Conservation (phyloP, 441 rosid species). For the Erysimum cheiri region DNA sequence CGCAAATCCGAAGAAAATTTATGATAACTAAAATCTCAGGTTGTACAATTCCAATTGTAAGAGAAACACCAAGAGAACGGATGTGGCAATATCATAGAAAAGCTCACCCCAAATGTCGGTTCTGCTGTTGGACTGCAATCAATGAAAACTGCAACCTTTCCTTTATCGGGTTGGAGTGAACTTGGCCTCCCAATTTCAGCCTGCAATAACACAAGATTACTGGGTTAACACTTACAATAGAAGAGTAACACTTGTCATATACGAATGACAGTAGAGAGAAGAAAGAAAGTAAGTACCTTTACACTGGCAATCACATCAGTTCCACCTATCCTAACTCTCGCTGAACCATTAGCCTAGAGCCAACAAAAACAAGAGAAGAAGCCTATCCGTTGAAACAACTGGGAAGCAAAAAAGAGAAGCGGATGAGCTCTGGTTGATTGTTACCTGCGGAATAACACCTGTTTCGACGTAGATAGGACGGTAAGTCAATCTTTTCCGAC, state of each 20-base stretch:
- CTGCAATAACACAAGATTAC: slow-evolving; percentile 46
- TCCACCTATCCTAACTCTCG: slow-evolving; percentile 73
- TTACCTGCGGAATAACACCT: slow-evolving; percentile 85
- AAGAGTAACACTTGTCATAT: not conserved
- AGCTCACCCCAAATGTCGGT: slow-evolving; percentile 77
- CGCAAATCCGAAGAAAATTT: slow-evolving; percentile 14
- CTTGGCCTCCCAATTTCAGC: slow-evolving; percentile 92
- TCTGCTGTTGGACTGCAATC: slow-evolving; percentile 91
- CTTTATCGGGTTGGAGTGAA: slow-evolving; percentile 70
- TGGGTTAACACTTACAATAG: not conserved
- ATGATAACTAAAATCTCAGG: slow-evolving; percentile 8
- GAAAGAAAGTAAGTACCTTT: slow-evolving; percentile 65
- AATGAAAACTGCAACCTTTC: slow-evolving; percentile 72
- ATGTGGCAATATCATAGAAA: no score
- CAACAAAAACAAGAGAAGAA: slow-evolving; percentile 16
- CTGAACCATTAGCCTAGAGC: slow-evolving; percentile 86
- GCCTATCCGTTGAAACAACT: slow-evolving; percentile 4
- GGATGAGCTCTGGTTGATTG: slow-evolving; percentile 14
- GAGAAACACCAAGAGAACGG: slow-evolving; percentile 13
- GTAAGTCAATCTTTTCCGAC: slow-evolving; percentile 67
- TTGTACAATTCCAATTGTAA: slow-evolving; percentile 1
- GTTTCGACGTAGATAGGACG: slow-evolving; percentile 73
- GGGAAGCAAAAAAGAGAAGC: not conserved
- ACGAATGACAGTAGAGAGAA: not conserved
- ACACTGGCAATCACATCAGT: slow-evolving; percentile 93